Base-by-base conservation (phyloP, 371 early-diverging fungal genomes). In the Zychaea mexicana region DNA sequence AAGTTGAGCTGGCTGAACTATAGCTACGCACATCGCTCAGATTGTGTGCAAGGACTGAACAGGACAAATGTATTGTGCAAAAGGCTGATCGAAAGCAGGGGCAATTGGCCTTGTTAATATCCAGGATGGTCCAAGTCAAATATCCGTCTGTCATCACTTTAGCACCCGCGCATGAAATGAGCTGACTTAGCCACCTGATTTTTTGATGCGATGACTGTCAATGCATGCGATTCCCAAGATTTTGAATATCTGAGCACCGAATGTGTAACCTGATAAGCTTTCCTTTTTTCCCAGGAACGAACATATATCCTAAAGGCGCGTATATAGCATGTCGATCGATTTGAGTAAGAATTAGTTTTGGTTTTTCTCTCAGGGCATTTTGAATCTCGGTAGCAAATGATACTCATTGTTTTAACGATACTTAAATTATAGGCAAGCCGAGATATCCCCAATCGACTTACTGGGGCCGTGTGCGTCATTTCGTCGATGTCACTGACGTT, bases 381-480 rank as follows among this genome's bases (percentile, higher is more conserved):
- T 39, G 46, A 46, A 15, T 17, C 1, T 22, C 15, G 15, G 2
- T n/a, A 27, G 22, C 57, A 38, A 9, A 42, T n/a, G 24, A 12
- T 8, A 36, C 21, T 2, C 21, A 22, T 36, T 28, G 31, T 19
- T 19, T 56, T 55, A 36, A 7, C 38, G n/a, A n/a, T 36, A 36
- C 6, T 22, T 19, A 4, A 24, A 10, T 38, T 26, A 38, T 38
- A 85, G 85, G 81, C 30, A 78, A 87, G 67, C 87, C 92, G 31
- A 74, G 85, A 31, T 91, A 88, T 69, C 85, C 88, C 59, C 92
- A 91, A 66, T 70, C 78, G 8, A 87, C 87, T 0, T 93, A 92
- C 67, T 69, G 76, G 60, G 92, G 92, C n/a, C 82, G 93, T 33
- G 73, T 93, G 39, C 62, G 78, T 65, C 92, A 92, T 66, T 93